phyloP scores from a whole-genome alignment of 202 grass and related monocot species.

The Saccharum hybrid region DNA sequence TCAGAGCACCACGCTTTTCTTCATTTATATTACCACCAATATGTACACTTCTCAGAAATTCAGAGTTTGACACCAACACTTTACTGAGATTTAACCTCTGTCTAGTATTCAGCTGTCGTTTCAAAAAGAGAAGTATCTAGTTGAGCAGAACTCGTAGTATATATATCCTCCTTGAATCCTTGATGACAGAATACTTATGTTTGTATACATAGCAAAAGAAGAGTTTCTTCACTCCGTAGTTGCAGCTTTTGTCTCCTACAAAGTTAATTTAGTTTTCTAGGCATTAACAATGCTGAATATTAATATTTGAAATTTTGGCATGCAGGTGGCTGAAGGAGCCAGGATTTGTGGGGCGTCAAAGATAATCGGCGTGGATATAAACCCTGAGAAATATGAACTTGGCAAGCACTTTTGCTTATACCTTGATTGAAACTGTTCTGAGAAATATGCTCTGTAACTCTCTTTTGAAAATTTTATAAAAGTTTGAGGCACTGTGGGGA shows the following conservation, averaged over 20 bases:
- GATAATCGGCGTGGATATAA: slow-evolving; percentile 85
- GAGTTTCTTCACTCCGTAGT: neutral
- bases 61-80: neutral
- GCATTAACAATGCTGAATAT: neutral
- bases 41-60: neutral
- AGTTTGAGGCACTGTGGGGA: too few species aligned
- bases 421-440: neutral
- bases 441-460: neutral
- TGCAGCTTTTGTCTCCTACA: neutral
- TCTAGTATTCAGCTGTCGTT: neutral
- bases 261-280: too few species aligned
- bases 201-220: neutral
- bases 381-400: slow-evolving; percentile 72
- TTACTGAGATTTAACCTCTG: neutral
- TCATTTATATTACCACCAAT: neutral
- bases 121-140: too few species aligned
- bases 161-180: too few species aligned
- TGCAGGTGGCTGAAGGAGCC: slow-evolving; percentile 75
- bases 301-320: neutral
- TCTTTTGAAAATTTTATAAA: too few species aligned
- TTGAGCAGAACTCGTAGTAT: too few species aligned
- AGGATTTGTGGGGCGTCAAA: slow-evolving; percentile 70
- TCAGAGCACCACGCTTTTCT: neutral
- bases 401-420: slow-evolving; percentile 39
- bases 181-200: neutral